A percentile compares a stretch with the other conserved stretches of the same genome.
Conservation (phyloP, 164 flowering plant species). For the Vitis rupestris region DNA sequence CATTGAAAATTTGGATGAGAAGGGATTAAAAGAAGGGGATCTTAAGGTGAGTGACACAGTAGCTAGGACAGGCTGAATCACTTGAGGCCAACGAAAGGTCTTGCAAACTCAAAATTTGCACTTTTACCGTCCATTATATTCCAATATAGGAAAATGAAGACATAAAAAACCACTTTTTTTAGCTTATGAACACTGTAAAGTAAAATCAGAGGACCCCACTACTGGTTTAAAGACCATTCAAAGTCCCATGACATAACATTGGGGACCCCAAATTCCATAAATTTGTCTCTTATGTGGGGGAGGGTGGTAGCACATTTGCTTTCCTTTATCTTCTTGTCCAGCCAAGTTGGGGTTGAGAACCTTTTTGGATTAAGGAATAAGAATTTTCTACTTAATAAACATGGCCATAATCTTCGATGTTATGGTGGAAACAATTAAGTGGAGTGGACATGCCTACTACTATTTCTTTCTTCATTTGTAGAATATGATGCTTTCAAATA, state of each 20-base stretch:
- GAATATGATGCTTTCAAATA: too few relatives aligned
- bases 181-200: neutral
- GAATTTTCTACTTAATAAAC: neutral
- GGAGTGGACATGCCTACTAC: slow-evolving; percentile 4
- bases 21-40: too few relatives aligned
- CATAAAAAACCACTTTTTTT: neutral
- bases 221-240: slow-evolving; percentile 12
- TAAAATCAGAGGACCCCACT: neutral
- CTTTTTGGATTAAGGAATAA: slow-evolving; percentile 17
- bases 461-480: too few relatives aligned
- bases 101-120: too few relatives aligned
- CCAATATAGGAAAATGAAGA: too few relatives aligned
- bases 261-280: neutral
- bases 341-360: slow-evolving; percentile 10
- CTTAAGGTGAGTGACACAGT: too few relatives aligned
- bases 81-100: too few relatives aligned
- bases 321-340: slow-evolving; percentile 12
- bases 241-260: neutral
- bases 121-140: too few relatives aligned
- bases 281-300: neutral
- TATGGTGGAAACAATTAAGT: too few relatives aligned
- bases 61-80: too few relatives aligned
- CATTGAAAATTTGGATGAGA: too few relatives aligned
- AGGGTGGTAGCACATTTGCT: neutral
- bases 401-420: too few relatives aligned